Base-by-base conservation (phyloP, 73 alveolate genomes). In the Paramecium sexaurelia region DNA sequence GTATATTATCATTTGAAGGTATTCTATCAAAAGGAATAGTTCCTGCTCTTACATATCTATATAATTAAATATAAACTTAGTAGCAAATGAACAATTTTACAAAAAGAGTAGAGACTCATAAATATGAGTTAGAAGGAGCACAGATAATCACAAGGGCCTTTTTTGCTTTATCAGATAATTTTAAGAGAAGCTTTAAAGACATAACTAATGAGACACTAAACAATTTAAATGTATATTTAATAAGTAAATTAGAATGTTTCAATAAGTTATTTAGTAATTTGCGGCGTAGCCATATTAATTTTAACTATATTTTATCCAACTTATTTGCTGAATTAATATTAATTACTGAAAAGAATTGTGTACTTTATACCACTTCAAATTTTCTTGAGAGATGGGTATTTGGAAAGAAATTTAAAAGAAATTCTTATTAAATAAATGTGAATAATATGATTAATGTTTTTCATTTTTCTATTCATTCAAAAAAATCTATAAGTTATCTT, bases 301-400 rank as follows among this genome's bases (percentile, higher is more conserved):
- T 51, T 51, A 51, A 51, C 17, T 17, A 3, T 51, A 51, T 51
- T 51, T 4, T 51, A 51, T 29, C 67, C 67, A 51, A 51, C 15
- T 17, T 51, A 51, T 51, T 51, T 51, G 67, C 7, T 51, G 15
- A 6, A 51, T 19, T 8, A 51, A 7, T 51, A 51, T 51, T 15
- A 51, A 51, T 20, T 51, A 20, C 5, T 51, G 22, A 51, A 51
- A 20, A 5, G 67, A 22, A 51, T 51, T 51, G 67, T 51, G 67
- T 51, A 51, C 67, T 51, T 51, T 51, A 51, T 51, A 51, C 67
- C 67, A 51, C 67, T 51, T 51, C 33, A 51, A 51, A 51, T 51
- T 51, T 51, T 51, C 67, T 51, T 51, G 67, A 51, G 67, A 51
- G 67, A 51, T 51, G 67, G 67, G 67, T 51, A 51, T 51, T 51